A percentile compares a stretch with the other conserved stretches of the same genome.
Conservation (phyloP, 2,329 filamentous ascomycete species). For the Colletotrichum chlorophyti region DNA sequence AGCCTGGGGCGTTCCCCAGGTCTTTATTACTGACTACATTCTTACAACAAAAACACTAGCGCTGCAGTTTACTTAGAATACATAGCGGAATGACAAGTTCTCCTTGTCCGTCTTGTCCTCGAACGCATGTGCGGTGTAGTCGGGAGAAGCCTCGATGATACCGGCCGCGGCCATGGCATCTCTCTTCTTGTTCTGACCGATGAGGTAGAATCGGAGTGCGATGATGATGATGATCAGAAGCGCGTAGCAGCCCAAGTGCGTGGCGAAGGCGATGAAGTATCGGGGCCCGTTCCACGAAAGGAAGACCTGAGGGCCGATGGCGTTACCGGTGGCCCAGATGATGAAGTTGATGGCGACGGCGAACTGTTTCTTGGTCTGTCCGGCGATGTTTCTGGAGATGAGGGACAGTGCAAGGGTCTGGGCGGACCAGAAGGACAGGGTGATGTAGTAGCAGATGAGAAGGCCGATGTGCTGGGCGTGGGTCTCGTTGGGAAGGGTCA, state of each 20-base stretch:
- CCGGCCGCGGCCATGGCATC: constrained; percentile 52
- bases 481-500: constrained; percentile 68
- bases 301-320: constrained; percentile 72
- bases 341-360: constrained; percentile 75
- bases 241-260: constrained; percentile 73
- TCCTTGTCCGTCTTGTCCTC: constrained; percentile 69
- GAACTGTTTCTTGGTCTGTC: constrained; percentile 76
- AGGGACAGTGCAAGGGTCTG: constrained; percentile 72
- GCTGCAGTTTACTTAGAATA: constrained; percentile 42
- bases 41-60: not conserved
- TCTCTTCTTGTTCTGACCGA: constrained; percentile 63
- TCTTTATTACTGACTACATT: not conserved
- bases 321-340: constrained; percentile 72
- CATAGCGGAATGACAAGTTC: constrained; percentile 67
- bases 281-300: constrained; percentile 64
- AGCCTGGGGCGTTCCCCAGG: not conserved
- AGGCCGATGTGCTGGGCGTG: constrained; percentile 69
- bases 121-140: constrained; percentile 58
- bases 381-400: constrained; percentile 73
- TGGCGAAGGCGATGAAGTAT: constrained; percentile 74
- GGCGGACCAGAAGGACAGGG: constrained; percentile 79
- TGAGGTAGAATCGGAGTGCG: constrained; percentile 64
- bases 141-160: constrained; percentile 47
- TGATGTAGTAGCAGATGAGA: constrained; percentile 78
- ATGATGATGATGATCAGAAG: constrained; percentile 64